These are phyloP conservation scores for Talaromyces stipitatus DNA, from an alignment of 495 filamentous ascomycete genomes.

Conservation along the genomic window DNA sequence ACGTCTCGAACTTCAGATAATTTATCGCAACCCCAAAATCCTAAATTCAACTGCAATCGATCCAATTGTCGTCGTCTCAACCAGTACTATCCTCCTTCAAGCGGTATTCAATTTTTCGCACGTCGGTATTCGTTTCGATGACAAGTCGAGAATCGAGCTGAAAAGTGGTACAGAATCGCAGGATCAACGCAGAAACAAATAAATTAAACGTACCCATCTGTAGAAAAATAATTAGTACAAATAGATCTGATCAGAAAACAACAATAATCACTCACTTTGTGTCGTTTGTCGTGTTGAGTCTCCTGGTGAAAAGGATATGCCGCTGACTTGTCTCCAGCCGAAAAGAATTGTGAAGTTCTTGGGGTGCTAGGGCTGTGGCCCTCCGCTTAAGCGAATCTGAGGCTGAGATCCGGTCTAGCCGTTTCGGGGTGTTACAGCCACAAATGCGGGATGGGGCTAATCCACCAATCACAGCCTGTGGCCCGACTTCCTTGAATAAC, in stretches of 20 bases:
- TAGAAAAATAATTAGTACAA: constrained; percentile 11
- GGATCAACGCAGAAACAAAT: constrained; percentile 8
- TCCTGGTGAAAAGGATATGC: constrained; percentile 24
- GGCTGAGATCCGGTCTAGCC: constrained; percentile 20
- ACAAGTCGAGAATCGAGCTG: constrained; percentile 3
- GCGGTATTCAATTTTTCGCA: not conserved
- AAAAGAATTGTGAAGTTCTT: constrained; percentile 43
- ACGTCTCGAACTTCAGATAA: too few species aligned
- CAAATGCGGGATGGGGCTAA: constrained; percentile 4
- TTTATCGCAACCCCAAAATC: too few species aligned
- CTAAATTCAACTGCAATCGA: not conserved
- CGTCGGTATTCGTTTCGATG: not conserved
- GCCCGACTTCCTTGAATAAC: not conserved
- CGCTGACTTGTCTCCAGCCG: constrained; percentile 29
- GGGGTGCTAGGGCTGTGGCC: constrained; percentile 40
- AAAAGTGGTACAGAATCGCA: not conserved
- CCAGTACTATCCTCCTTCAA: not conserved
- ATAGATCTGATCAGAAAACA: constrained; percentile 3
- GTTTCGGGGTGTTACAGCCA: constrained; percentile 12
- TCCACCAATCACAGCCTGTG: constrained; percentile 2
- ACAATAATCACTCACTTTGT: constrained; percentile 41
- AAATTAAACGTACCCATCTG: constrained; percentile 49
- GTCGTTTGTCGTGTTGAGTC: constrained; percentile 47
- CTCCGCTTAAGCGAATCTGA: constrained; percentile 40
- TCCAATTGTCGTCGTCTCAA: not conserved